Percentiles rank a stretch among this genome's conserved stretches.
Evolutionary conservation across 2,329 filamentous ascomycete genomes (phyloP).

Genomic region (Cadophora luteo-olivacea): DNA sequence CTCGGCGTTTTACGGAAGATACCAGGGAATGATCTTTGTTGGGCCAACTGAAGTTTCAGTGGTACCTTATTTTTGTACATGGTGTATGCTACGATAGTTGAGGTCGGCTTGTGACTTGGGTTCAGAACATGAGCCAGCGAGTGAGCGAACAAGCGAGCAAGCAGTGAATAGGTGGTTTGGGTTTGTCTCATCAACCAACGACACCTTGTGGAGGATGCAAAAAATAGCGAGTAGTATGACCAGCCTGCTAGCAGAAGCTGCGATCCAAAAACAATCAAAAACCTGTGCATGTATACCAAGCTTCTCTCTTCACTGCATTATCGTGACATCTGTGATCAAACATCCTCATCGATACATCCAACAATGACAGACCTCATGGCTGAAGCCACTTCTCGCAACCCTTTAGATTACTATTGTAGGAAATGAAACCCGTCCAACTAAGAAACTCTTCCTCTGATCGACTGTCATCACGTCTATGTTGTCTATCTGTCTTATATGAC

Average conservation of each 20-base stretch:
- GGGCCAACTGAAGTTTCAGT: constrained; percentile 20
- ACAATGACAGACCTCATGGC: no score
- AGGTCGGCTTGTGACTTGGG: constrained; percentile 27
- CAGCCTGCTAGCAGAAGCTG: constrained; percentile 21
- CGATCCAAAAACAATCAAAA: constrained; percentile 21
- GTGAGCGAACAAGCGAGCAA: constrained; percentile 9
- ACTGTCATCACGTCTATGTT: background rate
- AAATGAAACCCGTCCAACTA: constrained; percentile 1
- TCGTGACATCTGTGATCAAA: background rate
- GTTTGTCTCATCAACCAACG: background rate
- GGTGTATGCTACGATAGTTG: constrained; percentile 33
- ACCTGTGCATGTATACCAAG: constrained; percentile 22
- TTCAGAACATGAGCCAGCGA: constrained; percentile 17
- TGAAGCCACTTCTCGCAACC: background rate
- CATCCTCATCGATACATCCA: no score
- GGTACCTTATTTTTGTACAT: constrained; percentile 24
- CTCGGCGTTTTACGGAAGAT: constrained; percentile 42
- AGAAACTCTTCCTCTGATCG: background rate
- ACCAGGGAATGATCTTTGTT: constrained; percentile 40
- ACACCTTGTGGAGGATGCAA: background rate
- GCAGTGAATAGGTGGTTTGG: background rate
- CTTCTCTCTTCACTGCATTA: background rate
- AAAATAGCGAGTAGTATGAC: constrained; percentile 18
- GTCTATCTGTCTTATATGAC: no score
- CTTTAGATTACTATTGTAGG: background rate